Evolutionary conservation across 768 basidiomycete genomes (phyloP).

Genomic region (Hygrophorus pudorinus): DNA sequence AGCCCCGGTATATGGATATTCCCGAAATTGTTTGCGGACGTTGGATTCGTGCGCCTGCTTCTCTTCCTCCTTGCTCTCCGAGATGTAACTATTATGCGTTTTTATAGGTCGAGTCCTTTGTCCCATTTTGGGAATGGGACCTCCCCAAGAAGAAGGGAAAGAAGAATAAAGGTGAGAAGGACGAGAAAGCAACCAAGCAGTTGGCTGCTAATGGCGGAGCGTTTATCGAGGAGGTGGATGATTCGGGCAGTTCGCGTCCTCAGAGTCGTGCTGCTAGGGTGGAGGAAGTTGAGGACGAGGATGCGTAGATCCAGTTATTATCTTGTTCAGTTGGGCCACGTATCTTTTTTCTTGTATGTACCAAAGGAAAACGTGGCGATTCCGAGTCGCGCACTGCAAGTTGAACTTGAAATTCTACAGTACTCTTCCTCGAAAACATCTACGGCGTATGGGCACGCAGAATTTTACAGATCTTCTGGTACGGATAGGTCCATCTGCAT

Average conservation of each 20-base stretch:
- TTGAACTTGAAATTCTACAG: no score
- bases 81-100: not conserved
- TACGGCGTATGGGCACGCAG: not conserved
- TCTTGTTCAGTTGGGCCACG: not conserved
- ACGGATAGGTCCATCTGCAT: not conserved
- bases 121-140: slow-evolving; percentile 97
- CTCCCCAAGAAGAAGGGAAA: slow-evolving; percentile 61
- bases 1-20: slow-evolving; percentile 98
- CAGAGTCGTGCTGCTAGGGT: slow-evolving; percentile 4
- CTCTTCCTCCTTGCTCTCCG: not conserved
- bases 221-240: slow-evolving; percentile 36
- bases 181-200: slow-evolving; percentile 24
- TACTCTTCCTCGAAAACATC: not conserved
- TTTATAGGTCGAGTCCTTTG: slow-evolving; percentile 89
- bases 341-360: no score
- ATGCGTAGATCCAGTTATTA: not conserved
- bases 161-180: slow-evolving; percentile 31
- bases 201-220: slow-evolving; percentile 29
- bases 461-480: not conserved
- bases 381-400: no score
- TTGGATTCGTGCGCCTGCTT: slow-evolving; percentile 78
- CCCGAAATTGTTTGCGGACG: slow-evolving; percentile 95
- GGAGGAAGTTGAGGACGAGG: slow-evolving; percentile 8
- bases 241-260: slow-evolving; percentile 24
- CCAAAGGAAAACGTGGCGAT: not conserved